These are phyloP conservation scores for Aspergillus brunneoviolaceus DNA, from an alignment of 2,329 filamentous ascomycete genomes.

Conservation along the genomic window DNA sequence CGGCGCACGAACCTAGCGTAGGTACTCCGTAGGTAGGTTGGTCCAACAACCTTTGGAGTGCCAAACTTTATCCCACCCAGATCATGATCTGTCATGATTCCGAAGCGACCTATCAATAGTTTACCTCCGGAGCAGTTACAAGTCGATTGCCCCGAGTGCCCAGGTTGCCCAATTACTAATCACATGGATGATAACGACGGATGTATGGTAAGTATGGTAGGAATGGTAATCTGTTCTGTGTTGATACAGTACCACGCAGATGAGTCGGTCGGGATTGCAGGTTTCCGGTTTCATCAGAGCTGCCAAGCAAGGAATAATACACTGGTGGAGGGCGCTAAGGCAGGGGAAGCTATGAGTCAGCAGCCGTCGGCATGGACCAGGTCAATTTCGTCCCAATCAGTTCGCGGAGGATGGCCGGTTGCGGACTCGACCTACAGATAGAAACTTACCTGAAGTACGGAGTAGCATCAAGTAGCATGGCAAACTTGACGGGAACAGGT, in stretches of 20 bases:
- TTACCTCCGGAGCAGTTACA: no score
- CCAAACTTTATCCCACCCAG: background rate
- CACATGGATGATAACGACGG: no score
- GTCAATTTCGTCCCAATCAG: slow-evolving; percentile 6
- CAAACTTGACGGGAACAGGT: background rate
- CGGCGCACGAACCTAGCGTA: background rate
- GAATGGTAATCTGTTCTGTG: no score
- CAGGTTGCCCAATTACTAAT: no score
- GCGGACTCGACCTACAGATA: background rate
- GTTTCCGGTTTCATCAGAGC: slow-evolving; percentile 24
- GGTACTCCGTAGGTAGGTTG: background rate
- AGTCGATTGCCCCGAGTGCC: no score
- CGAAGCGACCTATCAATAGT: background rate
- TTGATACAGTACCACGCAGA: background rate
- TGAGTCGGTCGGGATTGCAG: slow-evolving; percentile 14
- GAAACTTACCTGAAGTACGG: background rate
- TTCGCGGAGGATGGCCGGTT: background rate
- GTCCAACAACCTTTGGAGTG: background rate
- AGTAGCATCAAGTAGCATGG: background rate
- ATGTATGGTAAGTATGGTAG: no score
- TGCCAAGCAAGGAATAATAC: slow-evolving; percentile 11
- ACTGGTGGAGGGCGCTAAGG: slow-evolving; percentile 16
- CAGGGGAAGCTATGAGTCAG: slow-evolving; percentile 15
- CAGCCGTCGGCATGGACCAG: slow-evolving; percentile 5
- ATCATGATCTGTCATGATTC: background rate